A percentile compares a stretch with the other conserved stretches of the same genome.
Evolutionary conservation across 768 basidiomycete species (phyloP).

Genomic region (Leccinum imitatum): DNA sequence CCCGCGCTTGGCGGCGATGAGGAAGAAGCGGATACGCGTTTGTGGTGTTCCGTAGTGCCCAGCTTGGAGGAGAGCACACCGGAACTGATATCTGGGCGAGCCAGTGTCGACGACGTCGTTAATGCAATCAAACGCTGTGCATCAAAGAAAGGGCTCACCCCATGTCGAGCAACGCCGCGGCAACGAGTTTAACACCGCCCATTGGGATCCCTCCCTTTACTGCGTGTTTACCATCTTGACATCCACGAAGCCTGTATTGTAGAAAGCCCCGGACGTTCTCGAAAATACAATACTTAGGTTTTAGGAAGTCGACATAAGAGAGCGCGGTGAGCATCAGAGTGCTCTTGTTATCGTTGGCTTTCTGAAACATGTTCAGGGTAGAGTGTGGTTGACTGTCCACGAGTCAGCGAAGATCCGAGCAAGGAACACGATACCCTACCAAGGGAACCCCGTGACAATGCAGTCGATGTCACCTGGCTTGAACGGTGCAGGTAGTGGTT

Average conservation of each 20-base stretch:
- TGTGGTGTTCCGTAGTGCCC: conserved; percentile 51
- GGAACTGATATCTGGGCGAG: conserved; percentile 41
- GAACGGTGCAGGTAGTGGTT: conserved; percentile 45
- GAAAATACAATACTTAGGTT: conserved; percentile 45
- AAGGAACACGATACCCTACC: conserved; percentile 38
- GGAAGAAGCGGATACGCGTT: conserved; percentile 47
- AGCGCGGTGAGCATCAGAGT: conserved; percentile 63
- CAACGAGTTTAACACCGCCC: conserved; percentile 72
- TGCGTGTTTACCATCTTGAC: conserved; percentile 39
- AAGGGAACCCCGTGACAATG: conserved; percentile 73
- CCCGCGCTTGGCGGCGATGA: conserved; percentile 41
- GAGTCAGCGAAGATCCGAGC: conserved; percentile 5
- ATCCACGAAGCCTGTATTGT: conserved; percentile 37
- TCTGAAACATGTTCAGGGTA: conserved; percentile 65
- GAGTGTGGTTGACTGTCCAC: conserved; percentile 73
- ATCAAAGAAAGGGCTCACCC: conserved; percentile 41
- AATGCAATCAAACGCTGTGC: background rate
- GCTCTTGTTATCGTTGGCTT: conserved; percentile 64
- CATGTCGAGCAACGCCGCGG: conserved; percentile 62
- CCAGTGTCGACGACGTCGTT: background rate
- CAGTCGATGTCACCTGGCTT: conserved; percentile 56
- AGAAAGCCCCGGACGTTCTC: conserved; percentile 52
- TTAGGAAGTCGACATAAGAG: conserved; percentile 43
- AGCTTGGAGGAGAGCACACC: conserved; percentile 44
- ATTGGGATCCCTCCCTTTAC: conserved; percentile 64